These are phyloP conservation scores for Alternaria gaisen DNA, from an alignment of 2,329 filamentous ascomycete genomes.

Conservation along the genomic window DNA sequence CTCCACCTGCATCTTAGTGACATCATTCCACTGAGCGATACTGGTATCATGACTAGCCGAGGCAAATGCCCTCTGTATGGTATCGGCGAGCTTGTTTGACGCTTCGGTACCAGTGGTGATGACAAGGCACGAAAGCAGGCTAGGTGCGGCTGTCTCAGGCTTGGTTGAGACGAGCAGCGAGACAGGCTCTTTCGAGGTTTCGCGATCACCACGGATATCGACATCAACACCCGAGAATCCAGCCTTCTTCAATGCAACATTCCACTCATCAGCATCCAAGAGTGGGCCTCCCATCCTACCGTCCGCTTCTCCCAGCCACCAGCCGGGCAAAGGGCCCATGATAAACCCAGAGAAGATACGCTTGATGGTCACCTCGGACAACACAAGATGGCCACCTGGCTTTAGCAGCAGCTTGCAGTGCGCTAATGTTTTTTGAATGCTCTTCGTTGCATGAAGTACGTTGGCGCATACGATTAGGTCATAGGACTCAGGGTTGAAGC, in stretches of 20 bases:
- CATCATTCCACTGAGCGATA: conserved; percentile 1
- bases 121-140: conserved; percentile 4
- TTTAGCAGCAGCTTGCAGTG: conserved; percentile 14
- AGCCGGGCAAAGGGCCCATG: background rate
- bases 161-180: conserved; percentile 14
- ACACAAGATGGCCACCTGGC: conserved; percentile 7
- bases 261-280: conserved; percentile 10
- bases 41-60: conserved; percentile 3
- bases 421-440: conserved; percentile 7
- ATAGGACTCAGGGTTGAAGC: conserved; percentile 8
- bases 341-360: conserved; percentile 17
- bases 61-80: background rate
- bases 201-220: conserved; percentile 11
- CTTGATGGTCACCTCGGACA: conserved; percentile 16
- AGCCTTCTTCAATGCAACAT: conserved; percentile 7
- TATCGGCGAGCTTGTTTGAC: background rate
- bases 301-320: background rate
- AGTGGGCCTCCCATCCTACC: conserved; percentile 10
- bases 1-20: background rate
- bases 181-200: conserved; percentile 13
- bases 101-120: conserved; percentile 4
- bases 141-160: background rate
- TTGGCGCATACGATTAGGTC: conserved; percentile 14
- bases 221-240: conserved; percentile 17
- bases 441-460: conserved; percentile 14